Evolutionary conservation across 1,284 basidiomycete genomes (phyloP).

Genomic region (Ganoderma resinaceum): DNA sequence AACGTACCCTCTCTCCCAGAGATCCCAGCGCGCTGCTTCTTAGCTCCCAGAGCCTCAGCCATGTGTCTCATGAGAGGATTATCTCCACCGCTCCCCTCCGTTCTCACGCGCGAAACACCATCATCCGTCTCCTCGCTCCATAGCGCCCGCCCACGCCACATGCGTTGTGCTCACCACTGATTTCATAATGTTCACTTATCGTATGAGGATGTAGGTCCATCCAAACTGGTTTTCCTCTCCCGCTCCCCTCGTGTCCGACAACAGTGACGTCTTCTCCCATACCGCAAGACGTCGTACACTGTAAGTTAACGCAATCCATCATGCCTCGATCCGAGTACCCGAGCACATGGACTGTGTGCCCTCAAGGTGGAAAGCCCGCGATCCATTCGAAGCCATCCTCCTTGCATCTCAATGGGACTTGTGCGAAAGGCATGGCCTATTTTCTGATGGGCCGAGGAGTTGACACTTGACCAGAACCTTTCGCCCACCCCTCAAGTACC

Average conservation of each 20-base stretch:
- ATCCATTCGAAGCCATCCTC: slow-evolving; percentile 9
- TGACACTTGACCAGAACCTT: slow-evolving; percentile 25
- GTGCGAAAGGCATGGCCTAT: slow-evolving; percentile 22
- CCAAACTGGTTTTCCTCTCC: neutral
- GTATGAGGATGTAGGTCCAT: slow-evolving; percentile 33
- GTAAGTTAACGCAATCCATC: neutral
- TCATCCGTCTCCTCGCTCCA: slow-evolving; percentile 20
- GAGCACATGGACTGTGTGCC: slow-evolving; percentile 13
- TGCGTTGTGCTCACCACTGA: slow-evolving; percentile 30
- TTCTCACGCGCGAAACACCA: slow-evolving; percentile 28
- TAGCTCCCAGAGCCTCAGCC: slow-evolving; percentile 13
- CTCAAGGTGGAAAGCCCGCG: slow-evolving; percentile 13
- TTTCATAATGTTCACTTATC: slow-evolving; percentile 34
- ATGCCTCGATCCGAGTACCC: slow-evolving; percentile 3
- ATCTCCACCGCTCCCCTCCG: slow-evolving; percentile 30
- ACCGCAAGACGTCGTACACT: slow-evolving; percentile 1
- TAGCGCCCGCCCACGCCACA: slow-evolving; percentile 26
- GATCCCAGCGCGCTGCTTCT: slow-evolving; percentile 26
- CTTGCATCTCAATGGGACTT: slow-evolving; percentile 19
- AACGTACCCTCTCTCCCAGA: slow-evolving; percentile 30
- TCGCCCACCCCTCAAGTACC: slow-evolving; percentile 28
- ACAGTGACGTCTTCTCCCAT: slow-evolving; percentile 2
- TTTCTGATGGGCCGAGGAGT: slow-evolving; percentile 28
- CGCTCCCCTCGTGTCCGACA: slow-evolving; percentile 11
- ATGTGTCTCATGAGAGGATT: slow-evolving; percentile 22